Percentiles rank a stretch among this genome's conserved stretches.
phyloP scores from a whole-genome alignment of 345 rosid species.

The Citropsis articulata region DNA sequence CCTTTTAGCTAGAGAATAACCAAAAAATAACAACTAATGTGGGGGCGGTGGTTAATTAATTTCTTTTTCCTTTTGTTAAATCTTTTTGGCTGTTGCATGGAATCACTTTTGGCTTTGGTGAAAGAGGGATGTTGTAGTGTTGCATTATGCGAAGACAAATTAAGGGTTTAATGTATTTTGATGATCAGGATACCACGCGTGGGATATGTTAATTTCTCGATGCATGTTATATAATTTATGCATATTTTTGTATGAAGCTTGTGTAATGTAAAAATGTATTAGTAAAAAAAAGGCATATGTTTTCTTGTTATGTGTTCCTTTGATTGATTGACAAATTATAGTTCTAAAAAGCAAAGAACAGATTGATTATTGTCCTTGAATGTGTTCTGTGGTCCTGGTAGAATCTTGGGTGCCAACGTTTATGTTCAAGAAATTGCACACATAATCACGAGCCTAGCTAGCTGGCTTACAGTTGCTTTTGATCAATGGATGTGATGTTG shows the following conservation, averaged over 20 bases:
- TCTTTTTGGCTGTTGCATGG: conserved; percentile 5
- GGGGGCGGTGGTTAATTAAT: too few species aligned
- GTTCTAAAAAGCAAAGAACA: background rate
- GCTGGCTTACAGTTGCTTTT: background rate
- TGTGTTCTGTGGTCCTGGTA: conserved; percentile 10
- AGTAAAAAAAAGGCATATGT: conserved; percentile 1
- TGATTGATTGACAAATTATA: conserved; percentile 4
- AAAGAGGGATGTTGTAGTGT: conserved; percentile 8
- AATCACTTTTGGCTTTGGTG: conserved; percentile 3
- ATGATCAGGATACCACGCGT: conserved; percentile 29
- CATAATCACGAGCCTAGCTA: conserved; percentile 15
- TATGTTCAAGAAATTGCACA: conserved; percentile 7
- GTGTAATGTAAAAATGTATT: background rate
- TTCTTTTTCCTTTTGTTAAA: background rate
- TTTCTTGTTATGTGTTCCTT: conserved; percentile 8
- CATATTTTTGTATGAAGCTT: background rate
- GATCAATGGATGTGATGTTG: background rate
- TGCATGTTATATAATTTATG: conserved; percentile 8
- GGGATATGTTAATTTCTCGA: conserved; percentile 34
- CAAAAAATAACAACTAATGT: too few species aligned
- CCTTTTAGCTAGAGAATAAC: background rate
- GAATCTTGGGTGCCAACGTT: background rate
- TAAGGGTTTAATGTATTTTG: conserved; percentile 10
- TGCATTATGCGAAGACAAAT: conserved; percentile 23
- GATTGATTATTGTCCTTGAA: conserved; percentile 1